Base-by-base conservation (phyloP, 805 yeast genomes). In the Wickerhamiella brachini region DNA sequence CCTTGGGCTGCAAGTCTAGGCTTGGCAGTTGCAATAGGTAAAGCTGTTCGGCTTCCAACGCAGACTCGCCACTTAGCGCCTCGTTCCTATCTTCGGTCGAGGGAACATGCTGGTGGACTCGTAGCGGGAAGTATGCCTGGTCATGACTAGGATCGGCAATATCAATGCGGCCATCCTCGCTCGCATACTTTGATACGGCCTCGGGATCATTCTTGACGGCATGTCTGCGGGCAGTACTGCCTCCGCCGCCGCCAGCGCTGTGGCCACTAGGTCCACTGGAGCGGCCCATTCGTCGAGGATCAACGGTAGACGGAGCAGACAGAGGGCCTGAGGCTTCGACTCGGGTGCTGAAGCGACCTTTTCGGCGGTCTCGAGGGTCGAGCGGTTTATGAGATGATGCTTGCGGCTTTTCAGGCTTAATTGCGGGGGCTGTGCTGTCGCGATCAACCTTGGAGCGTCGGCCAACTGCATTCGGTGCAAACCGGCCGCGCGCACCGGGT, bases 391-490 rank as follows among this genome's bases (percentile, higher is more conserved):
- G 31, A 17, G 49, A 29, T 2, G 42, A 69, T 67, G 45, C 71
- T 50, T 48, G 68, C 45, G 31, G 59, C 31, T 48, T 62, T 58
- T 44, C 61, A 31, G 53, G 62, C 53, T 49, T 69, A 53, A 73
- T 68, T 56, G 71, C 75, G 4, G 88, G 87, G 0, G 88, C 89
- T 50, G 78, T 76, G 24, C 84, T 80, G 21, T 80, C 95, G 64
- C 95, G 72, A 58, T 87, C 95, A 58, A 85, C 89, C 58, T 85
- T 82, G 10, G 87, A 70, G 63, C 86, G 79, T 66, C 97, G 73
- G 0, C 88, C 88, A 44, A 89, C 95, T 1, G 74, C 81, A 65
- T 89, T 89, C 2, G 97, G 97, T 65, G 81, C 80, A 68, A 89
- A 89, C 65, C 59, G 52, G 31, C 51, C 51, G 13, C 46, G 54